Evolutionary conservation across 1,139 yeast genomes (phyloP).

Genomic region (Pichia kudriavzevii): DNA sequence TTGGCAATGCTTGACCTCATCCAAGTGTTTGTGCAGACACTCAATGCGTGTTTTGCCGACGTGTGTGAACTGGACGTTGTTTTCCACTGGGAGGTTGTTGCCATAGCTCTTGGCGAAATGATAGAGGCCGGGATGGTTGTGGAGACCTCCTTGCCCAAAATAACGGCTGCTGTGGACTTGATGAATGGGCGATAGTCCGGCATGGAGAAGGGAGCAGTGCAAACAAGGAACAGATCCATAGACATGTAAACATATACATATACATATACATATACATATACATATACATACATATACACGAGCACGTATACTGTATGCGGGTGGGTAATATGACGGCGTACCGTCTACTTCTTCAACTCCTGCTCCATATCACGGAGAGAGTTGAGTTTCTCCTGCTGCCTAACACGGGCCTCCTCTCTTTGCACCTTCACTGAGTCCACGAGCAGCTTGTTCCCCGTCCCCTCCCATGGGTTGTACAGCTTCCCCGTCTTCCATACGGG

Average conservation of each 20-base stretch:
- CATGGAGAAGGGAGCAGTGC: too few species aligned
- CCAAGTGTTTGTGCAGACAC: slow-evolving; percentile 92
- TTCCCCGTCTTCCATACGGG: slow-evolving; percentile 80
- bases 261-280: neutral
- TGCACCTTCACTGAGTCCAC: slow-evolving; percentile 46
- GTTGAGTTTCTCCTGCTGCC: slow-evolving; percentile 40
- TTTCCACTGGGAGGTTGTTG: slow-evolving; percentile 94
- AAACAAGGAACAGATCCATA: too few species aligned
- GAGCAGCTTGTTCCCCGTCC: slow-evolving; percentile 31
- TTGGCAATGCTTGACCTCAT: slow-evolving; percentile 88
- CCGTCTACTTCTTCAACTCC: too few species aligned
- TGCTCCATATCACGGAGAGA: too few species aligned
- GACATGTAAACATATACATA: too few species aligned
- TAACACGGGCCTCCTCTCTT: slow-evolving; percentile 38
- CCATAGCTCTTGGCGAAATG: slow-evolving; percentile 85
- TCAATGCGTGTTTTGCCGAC: slow-evolving; percentile 86
- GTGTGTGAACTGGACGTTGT: slow-evolving; percentile 95
- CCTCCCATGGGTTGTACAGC: slow-evolving; percentile 56
- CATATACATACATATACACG: slow-evolving; percentile 21
- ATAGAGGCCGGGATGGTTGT: slow-evolving; percentile 99
- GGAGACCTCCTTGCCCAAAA: slow-evolving; percentile 76
- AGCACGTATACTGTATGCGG: too few species aligned
- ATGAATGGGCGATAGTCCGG: too few species aligned
- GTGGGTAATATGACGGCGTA: too few species aligned
- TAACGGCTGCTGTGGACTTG: slow-evolving; percentile 73